These are phyloP conservation scores for Acer yangbiense DNA, from an alignment of 345 rosid species.

Conservation along the genomic window DNA sequence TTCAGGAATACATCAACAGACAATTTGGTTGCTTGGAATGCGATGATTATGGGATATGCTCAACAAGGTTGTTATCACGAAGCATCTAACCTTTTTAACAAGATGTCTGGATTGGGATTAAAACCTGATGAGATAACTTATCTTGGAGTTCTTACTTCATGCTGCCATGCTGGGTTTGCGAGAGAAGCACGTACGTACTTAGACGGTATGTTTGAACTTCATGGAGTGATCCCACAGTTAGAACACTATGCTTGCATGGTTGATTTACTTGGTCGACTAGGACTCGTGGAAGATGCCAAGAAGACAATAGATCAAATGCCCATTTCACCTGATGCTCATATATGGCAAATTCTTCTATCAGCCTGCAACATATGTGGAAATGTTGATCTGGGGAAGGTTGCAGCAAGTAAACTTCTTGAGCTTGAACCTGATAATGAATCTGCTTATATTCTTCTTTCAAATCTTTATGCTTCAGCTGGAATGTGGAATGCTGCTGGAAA, in stretches of 20 bases:
- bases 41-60: slow-evolving; percentile 56
- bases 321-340: slow-evolving; percentile 35
- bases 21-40: slow-evolving; percentile 48
- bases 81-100: slow-evolving; percentile 33
- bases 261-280: slow-evolving; percentile 48
- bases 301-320: slow-evolving; percentile 42
- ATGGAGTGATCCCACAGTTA: slow-evolving; percentile 35
- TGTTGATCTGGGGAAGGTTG: slow-evolving; percentile 38
- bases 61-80: slow-evolving; percentile 37
- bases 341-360: slow-evolving; percentile 49
- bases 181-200: slow-evolving; percentile 35
- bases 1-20: slow-evolving; percentile 26
- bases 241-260: slow-evolving; percentile 51
- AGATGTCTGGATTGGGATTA: slow-evolving; percentile 37
- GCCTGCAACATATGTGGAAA: slow-evolving; percentile 39
- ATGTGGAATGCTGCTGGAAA: slow-evolving; percentile 42
- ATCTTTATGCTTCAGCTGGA: slow-evolving; percentile 48
- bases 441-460: slow-evolving; percentile 43
- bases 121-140: slow-evolving; percentile 48
- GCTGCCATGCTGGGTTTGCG: slow-evolving; percentile 50
- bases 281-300: slow-evolving; percentile 43
- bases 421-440: slow-evolving; percentile 43
- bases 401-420: slow-evolving; percentile 47
- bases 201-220: slow-evolving; percentile 28
- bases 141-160: slow-evolving; percentile 47